Base-by-base conservation (phyloP, 2,329 filamentous ascomycete species). In the Penicillium fuscoglaucum region DNA sequence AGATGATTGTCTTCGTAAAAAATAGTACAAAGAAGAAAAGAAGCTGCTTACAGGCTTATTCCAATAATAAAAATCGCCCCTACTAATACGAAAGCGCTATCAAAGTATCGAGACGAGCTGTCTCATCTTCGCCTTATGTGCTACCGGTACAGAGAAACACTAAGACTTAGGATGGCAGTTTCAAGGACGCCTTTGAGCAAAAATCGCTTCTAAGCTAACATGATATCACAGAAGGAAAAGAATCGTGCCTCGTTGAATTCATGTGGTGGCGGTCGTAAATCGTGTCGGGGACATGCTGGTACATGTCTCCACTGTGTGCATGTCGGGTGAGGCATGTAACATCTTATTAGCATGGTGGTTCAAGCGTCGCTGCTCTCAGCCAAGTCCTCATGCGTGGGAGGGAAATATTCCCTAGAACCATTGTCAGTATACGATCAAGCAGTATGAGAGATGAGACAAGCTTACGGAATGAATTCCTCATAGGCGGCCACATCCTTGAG, bases 401-500 rank as follows among this genome's bases (percentile, higher is more conserved):
- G 81, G 62, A 85, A 84, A 68, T 78, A 79, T 53, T 70, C 70
- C 3, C 81, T 83, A 60, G 24, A 55, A 28, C 40, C 28, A 37
- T 45, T n/a, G 51, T 59, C 28, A 66, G 56, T 26, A 35, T 24
- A 19, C 54, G 44, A 28, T 5, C 45, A 45, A n/a, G n/a, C 15
- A 24, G 9, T 46, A 54, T 31, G 24, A 52, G 21, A 10, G 24
- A 46, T 43, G 28, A 31, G 28, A 31, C 37, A 17, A 57, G 84
- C 89, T 81, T 76, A 96, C 92, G 93, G 90, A 12, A 96, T 75
- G 37, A 81, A 76, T 26, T 83, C 66, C 52, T 87, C 80, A 72
- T 98, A 98, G 0, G 89, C 87, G 40, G 78, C 75, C 59, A 89
- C 85, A 67, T 98, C 93, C 76, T 93, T 93, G 53, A 80, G 74